These are phyloP conservation scores for Eucalyptus polyanthemos DNA, from an alignment of 345 rosid species.

Conservation along the genomic window DNA sequence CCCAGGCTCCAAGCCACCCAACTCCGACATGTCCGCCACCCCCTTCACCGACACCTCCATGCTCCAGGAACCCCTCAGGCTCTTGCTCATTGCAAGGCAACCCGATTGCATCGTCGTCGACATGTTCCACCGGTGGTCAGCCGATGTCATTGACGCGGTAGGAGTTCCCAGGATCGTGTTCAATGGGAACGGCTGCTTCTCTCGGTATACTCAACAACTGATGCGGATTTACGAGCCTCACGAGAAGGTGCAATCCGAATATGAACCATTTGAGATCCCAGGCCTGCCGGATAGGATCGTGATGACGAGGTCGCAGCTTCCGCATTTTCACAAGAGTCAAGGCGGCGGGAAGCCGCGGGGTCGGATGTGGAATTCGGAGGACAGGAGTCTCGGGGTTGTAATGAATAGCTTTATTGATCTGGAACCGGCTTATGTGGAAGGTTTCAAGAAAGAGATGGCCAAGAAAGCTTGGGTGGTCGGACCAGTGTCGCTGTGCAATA, in stretches of 20 bases:
- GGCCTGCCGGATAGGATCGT: conserved; percentile 29
- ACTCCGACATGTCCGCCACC: conserved; percentile 14
- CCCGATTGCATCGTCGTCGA: conserved; percentile 32
- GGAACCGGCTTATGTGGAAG: conserved; percentile 31
- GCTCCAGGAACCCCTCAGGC: conserved; percentile 13
- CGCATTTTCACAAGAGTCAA: not conserved
- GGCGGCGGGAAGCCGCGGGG: not conserved
- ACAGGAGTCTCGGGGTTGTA: conserved; percentile 10
- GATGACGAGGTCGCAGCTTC: conserved; percentile 31
- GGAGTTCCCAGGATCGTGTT: conserved; percentile 27
- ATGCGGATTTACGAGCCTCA: conserved; percentile 9
- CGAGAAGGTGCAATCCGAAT: conserved; percentile 19
- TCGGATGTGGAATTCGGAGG: not conserved
- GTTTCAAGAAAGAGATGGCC: conserved; percentile 11
- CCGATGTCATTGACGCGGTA: conserved; percentile 4
- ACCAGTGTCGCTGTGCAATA: conserved; percentile 32
- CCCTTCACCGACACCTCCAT: conserved; percentile 19
- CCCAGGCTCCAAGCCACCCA: not conserved
- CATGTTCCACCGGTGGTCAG: conserved; percentile 21
- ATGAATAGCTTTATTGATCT: conserved; percentile 32
- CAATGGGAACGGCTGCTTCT: conserved; percentile 24
- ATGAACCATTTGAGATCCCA: conserved; percentile 25
- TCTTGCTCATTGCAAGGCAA: not conserved
- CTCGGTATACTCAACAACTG: conserved; percentile 8
- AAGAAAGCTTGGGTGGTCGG: conserved; percentile 35